phyloP scores from a whole-genome alignment of 805 yeast genomes.

The Pichia cephalocereana region DNA sequence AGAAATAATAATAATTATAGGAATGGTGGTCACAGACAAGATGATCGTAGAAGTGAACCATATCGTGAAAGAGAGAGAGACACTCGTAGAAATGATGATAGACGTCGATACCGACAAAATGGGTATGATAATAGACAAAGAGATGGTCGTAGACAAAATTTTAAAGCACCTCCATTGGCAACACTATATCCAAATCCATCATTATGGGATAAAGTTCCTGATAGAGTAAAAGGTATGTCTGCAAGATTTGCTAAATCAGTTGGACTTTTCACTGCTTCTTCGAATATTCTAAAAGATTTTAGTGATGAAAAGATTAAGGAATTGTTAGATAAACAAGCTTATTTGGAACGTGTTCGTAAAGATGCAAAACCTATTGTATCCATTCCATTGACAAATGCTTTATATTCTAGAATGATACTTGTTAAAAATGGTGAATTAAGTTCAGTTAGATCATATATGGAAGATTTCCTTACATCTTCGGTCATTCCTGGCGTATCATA shows the following conservation, averaged over 20 bases:
- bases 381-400: background rate
- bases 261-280: slow-evolving; percentile 68
- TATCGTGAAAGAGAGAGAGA: background rate
- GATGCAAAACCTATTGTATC: background rate
- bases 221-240: slow-evolving; percentile 61
- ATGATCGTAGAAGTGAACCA: background rate
- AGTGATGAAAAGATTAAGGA: slow-evolving; percentile 1
- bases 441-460: slow-evolving; percentile 37
- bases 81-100: slow-evolving; percentile 3
- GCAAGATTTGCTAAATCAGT: slow-evolving; percentile 72
- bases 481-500: slow-evolving; percentile 32
- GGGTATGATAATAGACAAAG: background rate
- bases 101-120: background rate
- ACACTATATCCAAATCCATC: slow-evolving; percentile 17
- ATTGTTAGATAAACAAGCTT: background rate
- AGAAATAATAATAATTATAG: background rate
- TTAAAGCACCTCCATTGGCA: background rate
- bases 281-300: slow-evolving; percentile 2
- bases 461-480: slow-evolving; percentile 35
- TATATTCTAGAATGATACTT: slow-evolving; percentile 6
- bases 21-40: background rate
- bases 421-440: slow-evolving; percentile 12
- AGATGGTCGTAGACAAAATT: background rate
- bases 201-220: slow-evolving; percentile 63
- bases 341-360: background rate